phyloP scores from a whole-genome alignment of 2,329 filamentous ascomycete species.

The Allantophomopsis lycopodina region DNA sequence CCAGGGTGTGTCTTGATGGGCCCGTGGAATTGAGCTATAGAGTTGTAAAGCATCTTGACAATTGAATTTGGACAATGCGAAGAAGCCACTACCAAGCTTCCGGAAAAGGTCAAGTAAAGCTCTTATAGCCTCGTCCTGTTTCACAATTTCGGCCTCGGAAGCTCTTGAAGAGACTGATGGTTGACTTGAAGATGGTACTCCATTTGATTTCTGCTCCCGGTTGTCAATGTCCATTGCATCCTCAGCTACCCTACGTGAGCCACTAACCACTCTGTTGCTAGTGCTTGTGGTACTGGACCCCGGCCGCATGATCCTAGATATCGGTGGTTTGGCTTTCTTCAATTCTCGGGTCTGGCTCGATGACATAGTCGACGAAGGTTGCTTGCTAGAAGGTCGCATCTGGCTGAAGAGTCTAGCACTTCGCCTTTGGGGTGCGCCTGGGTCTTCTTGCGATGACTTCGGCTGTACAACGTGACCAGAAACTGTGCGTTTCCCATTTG shows the following conservation, averaged over 20 bases:
- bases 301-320: conserved; percentile 51
- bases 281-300: conserved; percentile 47
- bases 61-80: conserved; percentile 64
- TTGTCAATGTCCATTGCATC: conserved; percentile 56
- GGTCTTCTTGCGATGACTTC: conserved; percentile 41
- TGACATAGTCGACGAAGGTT: conserved; percentile 21
- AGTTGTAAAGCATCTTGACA: conserved; percentile 64
- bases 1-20: conserved; percentile 85
- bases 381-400: conserved; percentile 42
- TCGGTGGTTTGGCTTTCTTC: conserved; percentile 70
- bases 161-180: too few species aligned
- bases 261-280: conserved; percentile 78
- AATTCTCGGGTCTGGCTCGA: conserved; percentile 56
- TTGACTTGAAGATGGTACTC: conserved; percentile 12
- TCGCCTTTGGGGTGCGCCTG: conserved; percentile 48
- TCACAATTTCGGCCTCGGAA: conserved; percentile 36
- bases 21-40: conserved; percentile 55
- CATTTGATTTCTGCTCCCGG: conserved; percentile 34
- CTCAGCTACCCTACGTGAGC: conserved; percentile 69
- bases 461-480: conserved; percentile 61
- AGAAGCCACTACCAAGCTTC: conserved; percentile 71
- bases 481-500: conserved; percentile 79
- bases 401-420: conserved; percentile 62
- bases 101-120: conserved; percentile 70
- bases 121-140: conserved; percentile 61